Evolutionary conservation across 2,329 filamentous ascomycete species (phyloP).

Genomic region (Exophiala sp.): DNA sequence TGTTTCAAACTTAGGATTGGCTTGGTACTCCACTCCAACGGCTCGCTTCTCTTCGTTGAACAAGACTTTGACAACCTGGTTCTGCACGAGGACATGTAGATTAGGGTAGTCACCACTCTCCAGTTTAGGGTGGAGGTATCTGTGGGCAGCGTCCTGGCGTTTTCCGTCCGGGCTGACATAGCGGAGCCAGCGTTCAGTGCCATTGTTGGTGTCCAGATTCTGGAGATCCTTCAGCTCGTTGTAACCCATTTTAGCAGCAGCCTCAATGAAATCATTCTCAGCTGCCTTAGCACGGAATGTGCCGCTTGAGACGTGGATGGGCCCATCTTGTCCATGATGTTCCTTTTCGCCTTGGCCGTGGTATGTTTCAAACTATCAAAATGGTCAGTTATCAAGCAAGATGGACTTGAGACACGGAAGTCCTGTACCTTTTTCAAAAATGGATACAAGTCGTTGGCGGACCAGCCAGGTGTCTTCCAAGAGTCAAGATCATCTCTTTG

Average conservation of each 20-base stretch:
- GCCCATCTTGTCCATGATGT: constrained; percentile 54
- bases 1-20: constrained; percentile 40
- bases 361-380: constrained; percentile 50
- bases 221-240: constrained; percentile 54
- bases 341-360: constrained; percentile 45
- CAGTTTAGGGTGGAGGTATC: constrained; percentile 54
- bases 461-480: constrained; percentile 54
- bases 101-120: constrained; percentile 52
- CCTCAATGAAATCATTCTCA: constrained; percentile 51
- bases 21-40: constrained; percentile 57
- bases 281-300: constrained; percentile 40
- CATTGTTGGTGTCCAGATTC: constrained; percentile 42
- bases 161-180: constrained; percentile 52
- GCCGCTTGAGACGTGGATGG: constrained; percentile 54
- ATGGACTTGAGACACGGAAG: not conserved
- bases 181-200: constrained; percentile 44
- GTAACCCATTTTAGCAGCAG: constrained; percentile 48
- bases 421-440: constrained; percentile 50
- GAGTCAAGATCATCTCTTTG: constrained; percentile 41
- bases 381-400: not conserved
- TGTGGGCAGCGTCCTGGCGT: constrained; percentile 57
- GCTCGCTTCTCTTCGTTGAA: constrained; percentile 54
- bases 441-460: constrained; percentile 48
- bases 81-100: constrained; percentile 57
- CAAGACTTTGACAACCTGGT: constrained; percentile 54